These are phyloP conservation scores for Noccaea caerulescens DNA, from an alignment of 345 rosid species.

Conservation along the genomic window DNA sequence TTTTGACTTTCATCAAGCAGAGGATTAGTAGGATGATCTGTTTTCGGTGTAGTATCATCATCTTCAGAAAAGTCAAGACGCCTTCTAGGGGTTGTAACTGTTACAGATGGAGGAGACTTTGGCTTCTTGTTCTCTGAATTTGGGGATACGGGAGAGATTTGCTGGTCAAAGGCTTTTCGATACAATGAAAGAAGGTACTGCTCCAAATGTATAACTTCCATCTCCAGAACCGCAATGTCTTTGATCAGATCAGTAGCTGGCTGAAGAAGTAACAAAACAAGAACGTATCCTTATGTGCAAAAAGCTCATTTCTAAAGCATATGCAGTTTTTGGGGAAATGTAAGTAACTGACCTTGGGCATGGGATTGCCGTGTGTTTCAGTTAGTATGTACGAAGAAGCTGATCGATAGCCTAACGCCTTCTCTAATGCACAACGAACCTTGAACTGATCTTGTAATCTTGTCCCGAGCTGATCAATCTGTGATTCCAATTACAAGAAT, in stretches of 20 bases:
- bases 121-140: constrained; percentile 52
- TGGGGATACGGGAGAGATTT: constrained; percentile 56
- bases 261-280: constrained; percentile 47
- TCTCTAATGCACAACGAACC: constrained; percentile 78
- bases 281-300: constrained; percentile 8
- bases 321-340: constrained; percentile 5
- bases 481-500: constrained; percentile 36
- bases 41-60: constrained; percentile 44
- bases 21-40: constrained; percentile 46
- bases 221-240: constrained; percentile 83
- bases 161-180: constrained; percentile 84
- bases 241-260: constrained; percentile 82
- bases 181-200: constrained; percentile 90
- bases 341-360: constrained; percentile 65
- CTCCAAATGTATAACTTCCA: constrained; percentile 89
- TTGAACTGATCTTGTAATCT: constrained; percentile 76
- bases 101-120: constrained; percentile 51
- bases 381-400: constrained; percentile 41
- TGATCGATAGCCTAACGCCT: constrained; percentile 73
- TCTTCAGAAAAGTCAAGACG: constrained; percentile 50
- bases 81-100: constrained; percentile 52
- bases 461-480: constrained; percentile 86
- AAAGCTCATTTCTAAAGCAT: constrained; percentile 21
- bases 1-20: constrained; percentile 41
- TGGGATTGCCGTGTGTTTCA: constrained; percentile 47